Base-by-base conservation (phyloP, 345 rosid species). In the Raphanus raphanistrum region DNA sequence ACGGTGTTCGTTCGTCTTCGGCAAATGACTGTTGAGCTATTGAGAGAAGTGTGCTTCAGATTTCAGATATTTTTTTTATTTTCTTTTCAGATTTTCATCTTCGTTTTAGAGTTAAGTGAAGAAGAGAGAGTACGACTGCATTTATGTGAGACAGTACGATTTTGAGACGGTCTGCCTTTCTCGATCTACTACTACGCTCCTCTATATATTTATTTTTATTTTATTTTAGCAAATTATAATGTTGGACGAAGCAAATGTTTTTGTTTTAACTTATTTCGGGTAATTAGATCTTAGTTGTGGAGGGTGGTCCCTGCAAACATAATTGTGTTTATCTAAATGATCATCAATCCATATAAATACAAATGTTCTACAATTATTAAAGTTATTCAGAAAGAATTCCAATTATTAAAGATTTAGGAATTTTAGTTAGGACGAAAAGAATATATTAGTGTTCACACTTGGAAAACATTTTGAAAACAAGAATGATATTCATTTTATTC, bases 161-260 rank as follows among this genome's bases (percentile, higher is more conserved):
- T 67, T 28, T 72, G 6, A 45, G 63, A 66, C 41, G 36, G 50
- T 54, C 50, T 43, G 55, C 45, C 9, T 28, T 4, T 54, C 71
- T 77, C 68, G 66, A 55, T 77, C 75, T 58, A 71, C 45, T 38
- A 38, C 66, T 50, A 63, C 80, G 80, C 75, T 77, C 76, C 70
- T 0, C 55, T 48, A n/a, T 48, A 4, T 58, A 17, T 10, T 50
- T 5, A 8, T 12, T 50, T 25, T 70, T 70, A 54, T 16, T 54
- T 38, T 11, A 11, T 26, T 55, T 12, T 13, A 1, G 28, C 6
- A 70, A 62, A 62, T n/a, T 60, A 12, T 16, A 9, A 32, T 64
- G n/a, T 66, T 74, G 58, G 72, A 74, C 16, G 8, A 66, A 59
- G 26, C 63, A 59, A 67, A 15, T 69, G 48, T 54, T 68, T 68